Evolutionary conservation across 495 filamentous ascomycete species (phyloP).

Genomic region (Aspergillus cavernicola): DNA sequence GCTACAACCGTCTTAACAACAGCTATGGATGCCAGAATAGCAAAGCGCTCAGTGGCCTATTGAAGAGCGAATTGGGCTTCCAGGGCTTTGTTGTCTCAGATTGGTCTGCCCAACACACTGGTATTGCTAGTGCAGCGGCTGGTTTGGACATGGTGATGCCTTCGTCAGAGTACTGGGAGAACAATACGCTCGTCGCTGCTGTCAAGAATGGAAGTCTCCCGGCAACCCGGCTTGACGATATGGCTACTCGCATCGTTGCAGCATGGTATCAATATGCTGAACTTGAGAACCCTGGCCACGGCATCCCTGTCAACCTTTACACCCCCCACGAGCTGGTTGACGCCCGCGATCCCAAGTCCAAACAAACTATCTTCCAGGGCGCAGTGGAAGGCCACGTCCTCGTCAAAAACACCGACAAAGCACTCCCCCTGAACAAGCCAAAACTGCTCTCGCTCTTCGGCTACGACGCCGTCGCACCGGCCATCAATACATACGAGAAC

Average conservation of each 20-base stretch:
- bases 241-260: conserved; percentile 69
- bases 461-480: conserved; percentile 44
- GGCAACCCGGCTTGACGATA: conserved; percentile 48
- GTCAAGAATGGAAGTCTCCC: conserved; percentile 47
- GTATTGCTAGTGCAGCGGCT: conserved; percentile 47
- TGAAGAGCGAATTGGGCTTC: conserved; percentile 60
- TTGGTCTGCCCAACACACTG: conserved; percentile 58
- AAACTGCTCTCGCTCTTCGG: conserved; percentile 63
- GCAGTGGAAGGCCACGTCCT: conserved; percentile 64
- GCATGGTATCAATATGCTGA: conserved; percentile 79
- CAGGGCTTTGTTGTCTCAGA: conserved; percentile 53
- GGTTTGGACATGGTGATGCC: conserved; percentile 63
- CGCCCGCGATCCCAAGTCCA: conserved; percentile 41
- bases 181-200: conserved; percentile 41
- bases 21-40: conserved; percentile 66
- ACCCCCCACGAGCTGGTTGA: neutral
- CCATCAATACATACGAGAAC: neutral
- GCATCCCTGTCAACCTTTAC: conserved; percentile 9
- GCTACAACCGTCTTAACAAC: conserved; percentile 61
- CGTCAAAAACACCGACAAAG: conserved; percentile 65
- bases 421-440: conserved; percentile 59
- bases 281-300: conserved; percentile 51
- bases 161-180: conserved; percentile 41
- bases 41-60: conserved; percentile 50
- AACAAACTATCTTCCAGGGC: conserved; percentile 46